Base-by-base conservation (phyloP, 441 rosid genomes). In the Pelargonium myrrhifolium region DNA sequence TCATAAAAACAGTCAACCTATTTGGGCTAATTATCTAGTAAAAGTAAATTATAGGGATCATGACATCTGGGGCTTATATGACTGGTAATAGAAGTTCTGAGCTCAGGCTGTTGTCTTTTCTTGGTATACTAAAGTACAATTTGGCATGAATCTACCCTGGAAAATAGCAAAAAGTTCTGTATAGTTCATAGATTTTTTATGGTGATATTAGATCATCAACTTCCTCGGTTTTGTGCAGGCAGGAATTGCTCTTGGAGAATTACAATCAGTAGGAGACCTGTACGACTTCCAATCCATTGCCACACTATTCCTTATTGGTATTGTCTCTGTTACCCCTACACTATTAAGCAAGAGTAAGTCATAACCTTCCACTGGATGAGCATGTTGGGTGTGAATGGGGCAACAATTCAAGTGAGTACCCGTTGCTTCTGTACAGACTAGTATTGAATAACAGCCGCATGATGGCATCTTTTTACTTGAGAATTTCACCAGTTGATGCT, bases 211-310 rank as follows among this genome's bases (percentile, higher is more conserved):
- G n/a, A n/a, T n/a, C n/a, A n/a, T n/a, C n/a, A 45, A 64, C 37
- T 70, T 51, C 64, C 51, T 3, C 6, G 28, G 61, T 65, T 26
- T 26, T 76, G 15, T 37, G 59, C 79, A 94, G 98, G 99, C 98
- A 43, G 99, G 98, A 63, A 88, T 88, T 42, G 97, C 99, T 37
- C 96, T 94, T 43, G 98, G 97, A 68, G 97, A 92, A 78, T 92
- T 92, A 56, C 80, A 80, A 78, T 94, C 99, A 20, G 82, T 94
- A 9, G 92, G 84, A 78, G 97, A 92, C 79, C 84, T 89, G 3
- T 94, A 94, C 10, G 97, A 94, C 82, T 87, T 82, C 65, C 92
- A 87, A 79, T 92, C 98, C 10, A 64, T 94, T 82, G 74, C 81
- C 1, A 82, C 90, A 71, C 81, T 94, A 65, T 92, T 94, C 82